Evolutionary conservation across 441 rosid genomes (phyloP).

Genomic region (Jatropha multifida): DNA sequence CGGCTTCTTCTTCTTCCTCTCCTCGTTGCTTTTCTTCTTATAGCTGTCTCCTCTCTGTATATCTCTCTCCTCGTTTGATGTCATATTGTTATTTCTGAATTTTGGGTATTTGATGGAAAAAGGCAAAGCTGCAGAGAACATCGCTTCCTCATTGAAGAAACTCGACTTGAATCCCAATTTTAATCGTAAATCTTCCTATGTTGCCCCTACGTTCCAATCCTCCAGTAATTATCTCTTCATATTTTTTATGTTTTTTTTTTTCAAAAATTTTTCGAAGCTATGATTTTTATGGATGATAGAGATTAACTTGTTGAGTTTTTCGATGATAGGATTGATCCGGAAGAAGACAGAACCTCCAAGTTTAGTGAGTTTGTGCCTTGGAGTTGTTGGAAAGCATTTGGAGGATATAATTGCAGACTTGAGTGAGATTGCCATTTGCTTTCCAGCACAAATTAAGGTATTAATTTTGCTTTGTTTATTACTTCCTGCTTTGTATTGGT

Average conservation of each 20-base stretch:
- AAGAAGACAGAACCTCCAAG: conserved; percentile 53
- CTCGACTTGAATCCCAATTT: conserved; percentile 45
- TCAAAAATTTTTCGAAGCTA: background rate
- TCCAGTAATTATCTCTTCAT: conserved; percentile 35
- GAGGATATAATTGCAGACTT: conserved; percentile 68
- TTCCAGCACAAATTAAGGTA: conserved; percentile 81
- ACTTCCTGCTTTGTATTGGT: background rate
- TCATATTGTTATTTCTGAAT: background rate
- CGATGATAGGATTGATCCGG: conserved; percentile 34
- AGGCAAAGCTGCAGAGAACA: conserved; percentile 28
- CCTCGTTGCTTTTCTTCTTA: background rate
- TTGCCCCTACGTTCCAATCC: conserved; percentile 28
- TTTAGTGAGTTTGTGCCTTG: conserved; percentile 74
- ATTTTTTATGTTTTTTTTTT: background rate
- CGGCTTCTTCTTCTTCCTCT: conserved; percentile 3
- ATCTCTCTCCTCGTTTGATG: background rate
- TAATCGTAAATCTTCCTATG: conserved; percentile 22
- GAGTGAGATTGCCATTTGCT: conserved; percentile 51
- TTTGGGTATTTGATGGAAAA: conserved; percentile 43
- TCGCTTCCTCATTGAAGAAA: conserved; percentile 38
- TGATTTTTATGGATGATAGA: background rate
- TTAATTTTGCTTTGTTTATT: background rate
- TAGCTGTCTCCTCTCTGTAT: background rate
- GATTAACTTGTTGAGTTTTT: conserved; percentile 10
- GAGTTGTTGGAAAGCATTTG: conserved; percentile 74